A percentile compares a stretch with the other conserved stretches of the same genome.
Conservation (phyloP, 2,329 filamentous ascomycete species). For the Mycosphaerelloides madeirae region DNA sequence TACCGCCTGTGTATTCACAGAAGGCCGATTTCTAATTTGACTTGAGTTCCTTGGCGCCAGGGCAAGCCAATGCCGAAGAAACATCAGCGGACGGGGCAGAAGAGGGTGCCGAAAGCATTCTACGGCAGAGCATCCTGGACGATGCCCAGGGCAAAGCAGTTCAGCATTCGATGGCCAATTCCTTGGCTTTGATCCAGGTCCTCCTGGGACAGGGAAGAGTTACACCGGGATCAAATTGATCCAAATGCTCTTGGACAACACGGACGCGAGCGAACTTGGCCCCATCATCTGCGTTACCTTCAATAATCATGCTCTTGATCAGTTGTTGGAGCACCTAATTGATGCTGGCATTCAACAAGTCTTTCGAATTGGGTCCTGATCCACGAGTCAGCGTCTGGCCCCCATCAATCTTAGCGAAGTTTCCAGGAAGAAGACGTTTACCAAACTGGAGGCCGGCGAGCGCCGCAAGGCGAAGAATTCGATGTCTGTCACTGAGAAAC, state of each 20-base stretch:
- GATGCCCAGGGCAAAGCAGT: slow-evolving; percentile 56
- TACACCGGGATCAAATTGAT: slow-evolving; percentile 64
- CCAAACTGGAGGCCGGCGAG: slow-evolving; percentile 37
- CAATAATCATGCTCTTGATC: slow-evolving; percentile 53
- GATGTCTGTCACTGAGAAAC: slow-evolving; percentile 16
- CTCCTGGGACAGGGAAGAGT: slow-evolving; percentile 72
- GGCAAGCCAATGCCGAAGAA: slow-evolving; percentile 24
- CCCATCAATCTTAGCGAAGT: slow-evolving; percentile 48
- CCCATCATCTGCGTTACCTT: slow-evolving; percentile 44
- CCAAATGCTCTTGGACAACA: slow-evolving; percentile 51
- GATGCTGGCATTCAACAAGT: slow-evolving; percentile 50
- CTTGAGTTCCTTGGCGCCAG: slow-evolving; percentile 35
- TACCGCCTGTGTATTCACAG: slow-evolving; percentile 50
- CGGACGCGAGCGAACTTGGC: slow-evolving; percentile 54
- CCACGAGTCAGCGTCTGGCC: slow-evolving; percentile 51
- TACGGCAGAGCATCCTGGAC: slow-evolving; percentile 42
- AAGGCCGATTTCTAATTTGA: slow-evolving; percentile 41
- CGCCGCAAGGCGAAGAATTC: slow-evolving; percentile 24
- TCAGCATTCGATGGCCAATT: slow-evolving; percentile 48
- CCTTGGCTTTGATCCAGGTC: slow-evolving; percentile 62
- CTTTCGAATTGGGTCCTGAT: slow-evolving; percentile 58
- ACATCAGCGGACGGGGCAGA: slow-evolving; percentile 7
- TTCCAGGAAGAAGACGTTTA: slow-evolving; percentile 29
- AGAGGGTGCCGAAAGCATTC: slow-evolving; percentile 12
- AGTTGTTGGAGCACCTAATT: slow-evolving; percentile 57